Percentiles rank a stretch among this genome's conserved stretches.
phyloP scores from a whole-genome alignment of 2,329 filamentous ascomycete species.

The Aspergillus ibericus region DNA sequence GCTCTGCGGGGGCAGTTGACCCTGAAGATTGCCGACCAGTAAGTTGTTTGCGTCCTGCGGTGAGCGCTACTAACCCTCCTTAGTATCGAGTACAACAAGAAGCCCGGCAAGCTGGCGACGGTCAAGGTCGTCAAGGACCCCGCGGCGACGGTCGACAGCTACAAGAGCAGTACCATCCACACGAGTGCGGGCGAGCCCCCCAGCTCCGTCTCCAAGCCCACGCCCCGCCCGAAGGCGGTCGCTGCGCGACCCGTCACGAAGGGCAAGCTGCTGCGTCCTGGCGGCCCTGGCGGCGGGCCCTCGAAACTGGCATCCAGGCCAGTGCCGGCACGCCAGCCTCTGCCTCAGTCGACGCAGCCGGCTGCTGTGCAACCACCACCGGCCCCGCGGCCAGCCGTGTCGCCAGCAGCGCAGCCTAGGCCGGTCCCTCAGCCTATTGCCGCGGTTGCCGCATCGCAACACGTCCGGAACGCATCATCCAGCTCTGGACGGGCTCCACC shows the following conservation, averaged over 20 bases:
- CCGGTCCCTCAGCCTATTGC: slow-evolving; percentile 50
- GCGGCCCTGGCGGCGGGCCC: slow-evolving; percentile 78
- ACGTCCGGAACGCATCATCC: slow-evolving; percentile 54
- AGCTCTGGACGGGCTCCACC: slow-evolving; percentile 65
- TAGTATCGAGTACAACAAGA: slow-evolving; percentile 92
- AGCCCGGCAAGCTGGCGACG: slow-evolving; percentile 84
- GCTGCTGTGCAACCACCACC: slow-evolving; percentile 27
- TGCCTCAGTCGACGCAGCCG: slow-evolving; percentile 34
- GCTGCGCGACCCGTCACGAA: slow-evolving; percentile 87
- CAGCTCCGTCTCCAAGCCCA: slow-evolving; percentile 77
- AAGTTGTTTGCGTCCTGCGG: slow-evolving; percentile 26
- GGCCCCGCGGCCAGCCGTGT: slow-evolving; percentile 36
- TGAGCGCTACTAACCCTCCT: slow-evolving; percentile 10
- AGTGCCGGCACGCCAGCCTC: slow-evolving; percentile 38
- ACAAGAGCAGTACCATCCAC: slow-evolving; percentile 92
- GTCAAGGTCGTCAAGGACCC: slow-evolving; percentile 93
- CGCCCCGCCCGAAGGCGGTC: slow-evolving; percentile 82
- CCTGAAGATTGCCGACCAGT: slow-evolving; percentile 74
- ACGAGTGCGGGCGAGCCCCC: slow-evolving; percentile 81
- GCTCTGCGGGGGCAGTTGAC: slow-evolving; percentile 77
- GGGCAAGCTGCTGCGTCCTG: slow-evolving; percentile 87
- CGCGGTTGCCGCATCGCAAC: slow-evolving; percentile 39
- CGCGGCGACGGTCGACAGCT: slow-evolving; percentile 70
- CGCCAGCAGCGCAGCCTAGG: slow-evolving; percentile 43
- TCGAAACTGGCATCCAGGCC: slow-evolving; percentile 62